Evolutionary conservation across 192 early-diverging fungal species (phyloP).

Genomic region (Ramicandelaber brevisporus): DNA sequence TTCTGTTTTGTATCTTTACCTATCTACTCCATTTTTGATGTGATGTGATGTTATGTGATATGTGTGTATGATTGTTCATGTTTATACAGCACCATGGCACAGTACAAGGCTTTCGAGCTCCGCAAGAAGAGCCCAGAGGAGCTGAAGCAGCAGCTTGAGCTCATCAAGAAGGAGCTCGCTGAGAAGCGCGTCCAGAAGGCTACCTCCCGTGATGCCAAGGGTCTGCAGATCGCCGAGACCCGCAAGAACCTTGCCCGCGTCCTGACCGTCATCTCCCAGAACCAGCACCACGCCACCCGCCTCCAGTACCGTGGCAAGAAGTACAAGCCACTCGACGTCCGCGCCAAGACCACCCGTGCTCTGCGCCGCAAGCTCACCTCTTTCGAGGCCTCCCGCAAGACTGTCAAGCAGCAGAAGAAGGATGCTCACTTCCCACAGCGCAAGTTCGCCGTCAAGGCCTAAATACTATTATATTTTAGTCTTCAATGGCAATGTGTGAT

Average conservation of each 20-base stretch:
- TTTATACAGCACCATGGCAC: too few relatives aligned
- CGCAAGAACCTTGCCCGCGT: conserved; percentile 89
- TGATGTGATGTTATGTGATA: too few relatives aligned
- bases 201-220: conserved; percentile 35
- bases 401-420: conserved; percentile 75
- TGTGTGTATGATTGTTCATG: too few relatives aligned
- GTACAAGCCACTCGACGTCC: conserved; percentile 86
- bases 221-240: conserved; percentile 49
- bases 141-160: conserved; percentile 72
- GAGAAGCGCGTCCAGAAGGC: conserved; percentile 86
- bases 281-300: conserved; percentile 68
- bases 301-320: conserved; percentile 85
- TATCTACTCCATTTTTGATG: too few relatives aligned
- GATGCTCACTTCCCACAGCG: conserved; percentile 68
- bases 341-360: conserved; percentile 96
- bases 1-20: too few relatives aligned
- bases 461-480: conserved; percentile 9
- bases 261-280: conserved; percentile 87
- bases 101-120: conserved; percentile 83
- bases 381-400: conserved; percentile 54
- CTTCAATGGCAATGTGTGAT: conserved; percentile 1
- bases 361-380: conserved; percentile 84
- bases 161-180: conserved; percentile 84
- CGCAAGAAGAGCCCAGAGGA: conserved; percentile 85
- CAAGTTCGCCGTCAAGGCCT: conserved; percentile 76